A percentile compares a stretch with the other conserved stretches of the same genome.
Evolutionary conservation across 2,329 filamentous ascomycete species (phyloP).

Genomic region (Penicillium nordicum): DNA sequence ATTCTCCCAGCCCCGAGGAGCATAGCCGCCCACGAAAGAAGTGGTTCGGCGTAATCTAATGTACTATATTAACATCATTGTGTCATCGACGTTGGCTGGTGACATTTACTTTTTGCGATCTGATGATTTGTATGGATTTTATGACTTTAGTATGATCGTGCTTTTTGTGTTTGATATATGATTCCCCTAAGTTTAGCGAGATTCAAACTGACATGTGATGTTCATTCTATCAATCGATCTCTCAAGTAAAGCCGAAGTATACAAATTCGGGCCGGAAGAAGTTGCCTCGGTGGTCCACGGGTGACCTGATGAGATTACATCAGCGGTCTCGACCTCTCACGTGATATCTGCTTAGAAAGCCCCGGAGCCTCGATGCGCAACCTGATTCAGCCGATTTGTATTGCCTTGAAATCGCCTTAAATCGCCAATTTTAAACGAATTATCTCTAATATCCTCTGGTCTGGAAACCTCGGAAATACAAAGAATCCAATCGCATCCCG

Average conservation of each 20-base stretch:
- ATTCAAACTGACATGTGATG: not conserved
- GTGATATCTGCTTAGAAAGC: slow-evolving; percentile 9
- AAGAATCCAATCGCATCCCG: slow-evolving; percentile 4
- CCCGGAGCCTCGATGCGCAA: not conserved
- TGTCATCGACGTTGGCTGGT: slow-evolving; percentile 3
- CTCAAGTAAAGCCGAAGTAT: not conserved
- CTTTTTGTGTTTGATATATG: not conserved
- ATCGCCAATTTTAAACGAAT: not conserved
- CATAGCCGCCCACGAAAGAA: slow-evolving; percentile 28
- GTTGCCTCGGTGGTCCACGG: not conserved
- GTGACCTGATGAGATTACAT: slow-evolving; percentile 4
- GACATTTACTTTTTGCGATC: not conserved
- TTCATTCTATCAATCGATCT: not conserved
- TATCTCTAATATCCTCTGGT: not conserved
- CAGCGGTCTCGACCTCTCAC: slow-evolving; percentile 10
- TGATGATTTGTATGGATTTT: slow-evolving; percentile 9
- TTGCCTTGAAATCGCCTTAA: not conserved
- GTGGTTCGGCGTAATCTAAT: slow-evolving; percentile 31
- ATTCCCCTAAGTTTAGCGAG: slow-evolving; percentile 2
- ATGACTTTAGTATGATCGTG: not conserved
- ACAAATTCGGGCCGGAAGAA: not conserved
- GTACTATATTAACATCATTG: slow-evolving; percentile 17
- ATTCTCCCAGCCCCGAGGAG: slow-evolving; percentile 4
- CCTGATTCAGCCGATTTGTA: not conserved
- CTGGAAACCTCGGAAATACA: slow-evolving; percentile 2